Percentiles rank a stretch among this genome's conserved stretches.
Conservation (phyloP, 1,284 basidiomycete species). For the Trametes pubescens region DNA sequence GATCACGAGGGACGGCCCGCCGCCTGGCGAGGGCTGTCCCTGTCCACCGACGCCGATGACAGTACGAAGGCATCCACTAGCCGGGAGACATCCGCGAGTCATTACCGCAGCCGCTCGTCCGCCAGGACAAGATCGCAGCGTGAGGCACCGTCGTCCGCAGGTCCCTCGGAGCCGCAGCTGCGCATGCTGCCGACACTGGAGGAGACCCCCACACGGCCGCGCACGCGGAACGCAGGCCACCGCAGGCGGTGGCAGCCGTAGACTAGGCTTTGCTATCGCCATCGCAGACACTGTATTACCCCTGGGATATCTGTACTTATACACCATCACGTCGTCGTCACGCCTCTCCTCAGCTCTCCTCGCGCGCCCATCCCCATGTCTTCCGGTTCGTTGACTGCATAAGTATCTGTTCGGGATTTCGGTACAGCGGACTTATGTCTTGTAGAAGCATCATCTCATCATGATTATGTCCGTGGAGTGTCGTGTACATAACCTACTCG, state of each 20-base stretch:
- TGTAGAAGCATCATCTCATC: slow-evolving; percentile 27
- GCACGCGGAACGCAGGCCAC: slow-evolving; percentile 50
- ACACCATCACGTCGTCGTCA: slow-evolving; percentile 8
- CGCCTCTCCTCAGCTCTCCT: slow-evolving; percentile 9
- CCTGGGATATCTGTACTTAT: slow-evolving; percentile 10
- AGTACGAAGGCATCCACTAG: slow-evolving; percentile 25
- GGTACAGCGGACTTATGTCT: slow-evolving; percentile 22
- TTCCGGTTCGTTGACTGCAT: slow-evolving; percentile 12
- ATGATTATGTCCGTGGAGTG: slow-evolving; percentile 24
- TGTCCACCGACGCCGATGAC: slow-evolving; percentile 25
- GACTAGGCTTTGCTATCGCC: slow-evolving; percentile 1
- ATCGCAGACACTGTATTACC: slow-evolving; percentile 14
- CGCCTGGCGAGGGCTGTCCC: slow-evolving; percentile 31
- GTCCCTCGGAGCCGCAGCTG: slow-evolving; percentile 34
- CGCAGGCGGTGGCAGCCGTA: slow-evolving; percentile 41
- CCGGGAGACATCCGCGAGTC: slow-evolving; percentile 23
- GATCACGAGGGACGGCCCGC: slow-evolving; percentile 25
- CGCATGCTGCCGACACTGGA: slow-evolving; percentile 50
- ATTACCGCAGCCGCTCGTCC: slow-evolving; percentile 27
- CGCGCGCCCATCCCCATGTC: slow-evolving; percentile 17
- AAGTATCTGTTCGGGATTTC: slow-evolving; percentile 15
- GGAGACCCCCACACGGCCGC: slow-evolving; percentile 71
- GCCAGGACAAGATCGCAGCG: slow-evolving; percentile 22
- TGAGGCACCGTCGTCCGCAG: slow-evolving; percentile 17
- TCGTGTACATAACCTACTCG: slow-evolving; percentile 28